Conservation (phyloP, 2,329 filamentous ascomycete genomes). For the Onygenales sp. region DNA sequence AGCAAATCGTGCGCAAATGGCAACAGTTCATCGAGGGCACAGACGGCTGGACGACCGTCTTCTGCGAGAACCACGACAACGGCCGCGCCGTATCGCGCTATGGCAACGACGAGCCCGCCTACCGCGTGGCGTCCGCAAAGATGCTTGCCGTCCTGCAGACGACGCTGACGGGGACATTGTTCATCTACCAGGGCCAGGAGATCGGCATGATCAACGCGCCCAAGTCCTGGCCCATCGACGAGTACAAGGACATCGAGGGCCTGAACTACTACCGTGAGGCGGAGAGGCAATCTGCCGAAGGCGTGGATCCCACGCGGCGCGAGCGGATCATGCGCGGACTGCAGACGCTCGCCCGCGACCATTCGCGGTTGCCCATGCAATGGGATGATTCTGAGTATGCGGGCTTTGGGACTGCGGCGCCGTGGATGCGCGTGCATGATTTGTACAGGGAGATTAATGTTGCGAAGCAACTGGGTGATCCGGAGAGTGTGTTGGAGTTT, state of each 20-base stretch:
- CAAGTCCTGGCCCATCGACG: conserved; percentile 37
- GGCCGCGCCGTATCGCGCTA: conserved; percentile 47
- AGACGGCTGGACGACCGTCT: conserved; percentile 48
- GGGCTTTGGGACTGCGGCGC: conserved; percentile 50
- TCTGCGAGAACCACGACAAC: conserved; percentile 57
- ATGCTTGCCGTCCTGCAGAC: conserved; percentile 44
- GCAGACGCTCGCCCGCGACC: conserved; percentile 53
- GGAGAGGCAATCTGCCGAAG: conserved; percentile 12
- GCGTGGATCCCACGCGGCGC: conserved; percentile 32
- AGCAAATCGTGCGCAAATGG: conserved; percentile 40
- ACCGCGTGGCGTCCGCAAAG: conserved; percentile 40
- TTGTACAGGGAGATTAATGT: conserved; percentile 49
- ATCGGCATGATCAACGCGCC: conserved; percentile 52
- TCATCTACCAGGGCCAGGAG: conserved; percentile 54
- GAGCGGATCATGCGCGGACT: conserved; percentile 42
- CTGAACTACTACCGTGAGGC: conserved; percentile 39
- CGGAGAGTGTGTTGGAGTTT: conserved; percentile 46
- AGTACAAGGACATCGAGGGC: conserved; percentile 35
- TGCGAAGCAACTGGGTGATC: conserved; percentile 40
- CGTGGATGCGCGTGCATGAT: conserved; percentile 54
- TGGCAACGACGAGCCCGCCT: conserved; percentile 37
- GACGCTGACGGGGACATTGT: conserved; percentile 45
- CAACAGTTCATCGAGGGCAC: conserved; percentile 44
- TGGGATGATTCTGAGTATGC: conserved; percentile 50
- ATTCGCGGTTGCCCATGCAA: conserved; percentile 59